Conservation (phyloP, 2,329 filamentous ascomycete genomes). For the Sodiomyces alkalinus region DNA sequence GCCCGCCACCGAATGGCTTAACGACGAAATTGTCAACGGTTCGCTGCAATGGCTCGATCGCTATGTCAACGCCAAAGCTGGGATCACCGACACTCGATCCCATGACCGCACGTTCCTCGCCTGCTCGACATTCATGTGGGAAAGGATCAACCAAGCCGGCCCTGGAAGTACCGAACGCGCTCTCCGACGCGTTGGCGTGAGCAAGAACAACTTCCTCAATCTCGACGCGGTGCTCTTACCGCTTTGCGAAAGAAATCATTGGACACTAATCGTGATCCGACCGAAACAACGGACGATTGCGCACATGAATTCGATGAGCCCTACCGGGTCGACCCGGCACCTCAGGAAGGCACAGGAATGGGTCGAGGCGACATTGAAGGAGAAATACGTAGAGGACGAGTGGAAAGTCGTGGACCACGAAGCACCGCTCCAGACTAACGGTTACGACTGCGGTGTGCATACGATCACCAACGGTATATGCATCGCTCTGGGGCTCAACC, state of each 20-base stretch:
- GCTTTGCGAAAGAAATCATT: slow-evolving; percentile 49
- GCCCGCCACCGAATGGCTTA: slow-evolving; percentile 47
- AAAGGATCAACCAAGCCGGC: slow-evolving; percentile 29
- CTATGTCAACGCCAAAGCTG: slow-evolving; percentile 40
- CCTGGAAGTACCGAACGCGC: slow-evolving; percentile 34
- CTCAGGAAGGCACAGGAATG: slow-evolving; percentile 32
- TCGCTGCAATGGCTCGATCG: slow-evolving; percentile 45
- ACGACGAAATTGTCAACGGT: slow-evolving; percentile 61
- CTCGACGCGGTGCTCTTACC: slow-evolving; percentile 56
- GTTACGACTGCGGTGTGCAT: slow-evolving; percentile 64
- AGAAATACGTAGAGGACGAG: slow-evolving; percentile 36
- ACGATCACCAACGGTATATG: slow-evolving; percentile 59
- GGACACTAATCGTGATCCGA: slow-evolving; percentile 56
- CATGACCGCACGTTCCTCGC: slow-evolving; percentile 42
- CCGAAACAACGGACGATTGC: slow-evolving; percentile 44
- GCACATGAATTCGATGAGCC: slow-evolving; percentile 53
- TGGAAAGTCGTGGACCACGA: slow-evolving; percentile 41
- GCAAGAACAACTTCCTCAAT: slow-evolving; percentile 45
- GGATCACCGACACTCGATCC: slow-evolving; percentile 25
- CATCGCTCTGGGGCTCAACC: slow-evolving; percentile 35
- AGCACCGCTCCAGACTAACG: slow-evolving; percentile 47
- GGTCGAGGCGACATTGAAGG: slow-evolving; percentile 41
- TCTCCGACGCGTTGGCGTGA: slow-evolving; percentile 40
- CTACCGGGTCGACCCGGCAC: slow-evolving; percentile 22
- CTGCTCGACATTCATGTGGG: slow-evolving; percentile 47